A percentile compares a stretch with the other conserved stretches of the same genome.
Conservation (phyloP, 1,139 yeast species). For the Geotrichum australiense region DNA sequence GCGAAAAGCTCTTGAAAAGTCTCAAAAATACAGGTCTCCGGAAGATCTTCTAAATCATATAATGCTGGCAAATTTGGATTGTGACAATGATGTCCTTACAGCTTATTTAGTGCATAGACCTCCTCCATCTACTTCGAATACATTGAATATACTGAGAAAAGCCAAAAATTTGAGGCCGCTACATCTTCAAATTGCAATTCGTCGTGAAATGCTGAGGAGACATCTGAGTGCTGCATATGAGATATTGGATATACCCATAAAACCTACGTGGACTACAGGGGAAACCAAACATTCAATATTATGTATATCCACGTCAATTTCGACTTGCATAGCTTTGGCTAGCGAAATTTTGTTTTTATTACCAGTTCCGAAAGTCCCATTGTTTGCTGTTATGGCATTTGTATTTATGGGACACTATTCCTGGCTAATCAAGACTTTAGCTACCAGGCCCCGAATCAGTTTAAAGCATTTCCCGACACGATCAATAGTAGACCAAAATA, state of each 20-base stretch:
- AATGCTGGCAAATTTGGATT: neutral
- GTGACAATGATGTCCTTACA: neutral
- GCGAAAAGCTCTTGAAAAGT: constrained; percentile 3
- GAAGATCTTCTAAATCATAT: constrained; percentile 7
- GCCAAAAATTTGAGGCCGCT: no score
- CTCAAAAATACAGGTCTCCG: constrained; percentile 9
- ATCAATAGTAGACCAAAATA: neutral
- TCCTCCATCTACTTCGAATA: constrained; percentile 11
- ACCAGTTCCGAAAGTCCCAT: constrained; percentile 1
- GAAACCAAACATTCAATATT: constrained; percentile 2
- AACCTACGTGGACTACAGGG: neutral
- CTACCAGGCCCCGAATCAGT: neutral
- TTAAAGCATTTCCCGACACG: neutral
- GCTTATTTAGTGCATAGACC: constrained; percentile 11
- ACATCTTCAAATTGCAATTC: constrained; percentile 7
- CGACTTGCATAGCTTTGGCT: constrained; percentile 5
- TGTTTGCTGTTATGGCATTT: neutral
- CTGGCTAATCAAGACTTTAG: neutral
- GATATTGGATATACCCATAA: constrained; percentile 1
- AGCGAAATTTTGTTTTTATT: neutral
- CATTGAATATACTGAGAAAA: constrained; percentile 3
- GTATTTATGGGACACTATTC: constrained; percentile 1
- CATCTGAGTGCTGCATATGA: constrained; percentile 10
- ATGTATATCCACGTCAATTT: neutral
- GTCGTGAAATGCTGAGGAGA: constrained; percentile 8